These are phyloP conservation scores for Ammopiptanthus mongolicus DNA, from an alignment of 306 rosid genomes.

Conservation along the genomic window DNA sequence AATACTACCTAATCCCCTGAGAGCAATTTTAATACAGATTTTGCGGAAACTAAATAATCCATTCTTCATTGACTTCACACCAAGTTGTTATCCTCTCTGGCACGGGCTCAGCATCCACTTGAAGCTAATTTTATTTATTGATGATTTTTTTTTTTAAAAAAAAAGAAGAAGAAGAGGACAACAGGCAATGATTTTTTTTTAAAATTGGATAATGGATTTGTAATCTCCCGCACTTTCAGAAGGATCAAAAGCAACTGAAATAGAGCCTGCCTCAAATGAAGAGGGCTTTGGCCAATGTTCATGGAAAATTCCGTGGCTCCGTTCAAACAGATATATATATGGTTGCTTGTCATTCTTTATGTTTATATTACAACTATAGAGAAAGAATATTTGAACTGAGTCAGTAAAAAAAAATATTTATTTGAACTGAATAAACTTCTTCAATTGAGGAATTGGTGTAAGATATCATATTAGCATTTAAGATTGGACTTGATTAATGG, in stretches of 20 bases:
- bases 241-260: neutral
- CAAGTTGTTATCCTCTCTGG: neutral
- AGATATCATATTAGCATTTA: too few relatives aligned
- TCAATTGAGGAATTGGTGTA: too few relatives aligned
- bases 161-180: neutral
- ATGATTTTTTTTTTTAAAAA: neutral
- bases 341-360: neutral
- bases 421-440: too few relatives aligned
- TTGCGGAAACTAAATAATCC: neutral
- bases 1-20: neutral
- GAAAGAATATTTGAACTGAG: too few relatives aligned
- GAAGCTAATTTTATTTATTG: neutral
- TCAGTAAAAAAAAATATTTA: too few relatives aligned
- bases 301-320: neutral
- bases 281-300: neutral
- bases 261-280: neutral
- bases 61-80: neutral
- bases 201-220: neutral
- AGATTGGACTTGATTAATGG: too few relatives aligned
- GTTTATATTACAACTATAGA: neutral
- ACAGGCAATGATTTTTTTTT: neutral
- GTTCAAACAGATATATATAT: neutral
- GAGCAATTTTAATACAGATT: neutral
- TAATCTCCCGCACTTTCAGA: neutral
- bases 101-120: constrained; percentile 11